Evolutionary conservation across 2,329 filamentous ascomycete genomes (phyloP).

Genomic region (Venturia nashicola): DNA sequence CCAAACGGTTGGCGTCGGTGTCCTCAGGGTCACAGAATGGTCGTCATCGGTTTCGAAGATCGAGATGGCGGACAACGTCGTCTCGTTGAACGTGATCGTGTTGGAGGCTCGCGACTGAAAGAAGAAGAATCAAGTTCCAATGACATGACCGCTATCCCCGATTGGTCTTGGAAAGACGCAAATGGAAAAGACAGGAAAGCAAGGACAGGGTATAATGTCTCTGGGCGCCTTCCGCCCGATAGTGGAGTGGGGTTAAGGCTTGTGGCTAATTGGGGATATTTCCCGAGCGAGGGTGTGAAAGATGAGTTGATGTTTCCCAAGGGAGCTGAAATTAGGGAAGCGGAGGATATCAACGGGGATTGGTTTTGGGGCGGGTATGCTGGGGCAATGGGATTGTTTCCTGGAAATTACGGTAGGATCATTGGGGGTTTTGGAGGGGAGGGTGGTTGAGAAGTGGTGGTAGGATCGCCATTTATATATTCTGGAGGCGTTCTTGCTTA

Average conservation of each 20-base stretch:
- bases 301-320: slow-evolving; percentile 80
- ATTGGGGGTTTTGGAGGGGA: slow-evolving; percentile 20
- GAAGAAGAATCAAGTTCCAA: slow-evolving; percentile 35
- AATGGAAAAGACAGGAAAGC: slow-evolving; percentile 18
- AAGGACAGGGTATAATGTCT: background rate
- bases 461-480: too few relatives aligned
- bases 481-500: background rate
- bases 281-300: slow-evolving; percentile 47
- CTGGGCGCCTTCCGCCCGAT: slow-evolving; percentile 52
- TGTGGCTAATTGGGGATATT: slow-evolving; percentile 65
- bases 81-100: slow-evolving; percentile 56
- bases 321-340: slow-evolving; percentile 70
- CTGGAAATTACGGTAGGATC: slow-evolving; percentile 58
- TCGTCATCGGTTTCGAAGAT: slow-evolving; percentile 63
- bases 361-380: slow-evolving; percentile 86
- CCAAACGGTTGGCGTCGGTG: slow-evolving; percentile 75
- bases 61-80: slow-evolving; percentile 54
- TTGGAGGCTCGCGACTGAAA: slow-evolving; percentile 62
- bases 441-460: background rate
- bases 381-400: slow-evolving; percentile 67
- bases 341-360: slow-evolving; percentile 78
- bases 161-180: slow-evolving; percentile 24
- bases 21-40: slow-evolving; percentile 70
- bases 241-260: slow-evolving; percentile 57
- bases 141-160: slow-evolving; percentile 8